Percentiles rank a stretch among this genome's conserved stretches.
These are phyloP conservation scores for Chondrus crispus DNA, from an alignment of 23 red algal species.

Conservation along the genomic window DNA sequence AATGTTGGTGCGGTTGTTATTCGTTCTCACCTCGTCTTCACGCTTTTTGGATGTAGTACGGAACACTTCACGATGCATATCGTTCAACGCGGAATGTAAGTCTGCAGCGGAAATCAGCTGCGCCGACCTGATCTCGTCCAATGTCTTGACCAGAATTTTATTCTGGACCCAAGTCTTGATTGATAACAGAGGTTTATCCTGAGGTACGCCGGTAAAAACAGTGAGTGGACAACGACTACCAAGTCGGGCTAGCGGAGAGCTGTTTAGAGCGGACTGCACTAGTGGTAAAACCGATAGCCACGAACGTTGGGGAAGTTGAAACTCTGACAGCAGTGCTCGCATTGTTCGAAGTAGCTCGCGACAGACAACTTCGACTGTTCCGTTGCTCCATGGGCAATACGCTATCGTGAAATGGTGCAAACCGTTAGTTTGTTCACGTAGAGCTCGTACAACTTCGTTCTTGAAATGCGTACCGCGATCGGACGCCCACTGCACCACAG, in stretches of 20 bases:
- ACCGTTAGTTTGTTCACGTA: too few relatives aligned
- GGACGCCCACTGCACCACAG: too few relatives aligned
- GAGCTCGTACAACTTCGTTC: too few relatives aligned
- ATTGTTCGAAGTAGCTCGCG: not conserved
- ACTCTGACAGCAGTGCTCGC: not conserved
- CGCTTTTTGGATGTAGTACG: not conserved
- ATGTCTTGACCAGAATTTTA: not conserved
- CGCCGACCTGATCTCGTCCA: not conserved
- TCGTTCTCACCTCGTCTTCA: not conserved
- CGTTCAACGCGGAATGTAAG: not conserved
- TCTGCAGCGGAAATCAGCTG: not conserved
- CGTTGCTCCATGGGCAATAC: not conserved
- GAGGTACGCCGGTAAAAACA: constrained; percentile 20
- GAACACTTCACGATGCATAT: not conserved
- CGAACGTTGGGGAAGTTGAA: not conserved
- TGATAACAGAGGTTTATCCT: not conserved
- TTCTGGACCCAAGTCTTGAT: not conserved
- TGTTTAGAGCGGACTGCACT: not conserved
- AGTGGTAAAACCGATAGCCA: not conserved
- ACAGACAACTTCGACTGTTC: not conserved
- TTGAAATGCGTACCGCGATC: too few relatives aligned
- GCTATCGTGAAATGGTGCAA: not conserved
- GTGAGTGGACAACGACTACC: constrained; percentile 10
- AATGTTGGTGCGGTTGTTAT: not conserved
- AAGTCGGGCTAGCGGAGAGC: not conserved